A percentile compares a stretch with the other conserved stretches of the same genome.
phyloP scores from a whole-genome alignment of 2,329 filamentous ascomycete species.

The Diaporthe longicolla region DNA sequence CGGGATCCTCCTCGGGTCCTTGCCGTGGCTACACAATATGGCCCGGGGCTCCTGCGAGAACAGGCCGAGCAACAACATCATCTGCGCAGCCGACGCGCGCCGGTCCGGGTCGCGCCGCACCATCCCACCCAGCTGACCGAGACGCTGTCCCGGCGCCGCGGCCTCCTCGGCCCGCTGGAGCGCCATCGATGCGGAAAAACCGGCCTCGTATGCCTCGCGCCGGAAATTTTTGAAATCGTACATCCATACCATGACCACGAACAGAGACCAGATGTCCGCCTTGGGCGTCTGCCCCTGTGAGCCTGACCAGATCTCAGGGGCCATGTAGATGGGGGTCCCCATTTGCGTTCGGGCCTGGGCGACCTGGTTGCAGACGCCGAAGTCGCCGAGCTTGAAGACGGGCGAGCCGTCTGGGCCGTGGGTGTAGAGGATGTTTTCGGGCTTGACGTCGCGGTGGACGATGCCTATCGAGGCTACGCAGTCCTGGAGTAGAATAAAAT shows the following conservation, averaged over 20 bases:
- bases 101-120: constrained; percentile 43
- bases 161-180: not conserved
- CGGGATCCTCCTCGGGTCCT: not conserved
- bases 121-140: constrained; percentile 39
- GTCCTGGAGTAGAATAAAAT: too few species aligned
- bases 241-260: constrained; percentile 39
- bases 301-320: constrained; percentile 38
- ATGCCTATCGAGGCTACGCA: not conserved
- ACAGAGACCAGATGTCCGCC: constrained; percentile 44
- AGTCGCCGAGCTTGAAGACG: constrained; percentile 44
- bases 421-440: constrained; percentile 30
- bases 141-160: not conserved
- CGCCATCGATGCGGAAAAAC: not conserved
- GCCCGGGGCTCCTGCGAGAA: not conserved
- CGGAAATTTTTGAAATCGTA: constrained; percentile 10
- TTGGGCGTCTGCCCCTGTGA: constrained; percentile 43
- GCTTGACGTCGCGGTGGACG: constrained; percentile 32
- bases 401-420: constrained; percentile 15
- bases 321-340: constrained; percentile 37
- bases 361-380: constrained; percentile 38
- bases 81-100: constrained; percentile 48
- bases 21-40: not conserved
- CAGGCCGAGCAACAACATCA: constrained; percentile 43
- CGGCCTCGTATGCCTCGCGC: not conserved
- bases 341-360: not conserved